A percentile compares a stretch with the other conserved stretches of the same genome.
phyloP scores from a whole-genome alignment of 2,329 filamentous ascomycete species.

The Claviceps sp. region DNA sequence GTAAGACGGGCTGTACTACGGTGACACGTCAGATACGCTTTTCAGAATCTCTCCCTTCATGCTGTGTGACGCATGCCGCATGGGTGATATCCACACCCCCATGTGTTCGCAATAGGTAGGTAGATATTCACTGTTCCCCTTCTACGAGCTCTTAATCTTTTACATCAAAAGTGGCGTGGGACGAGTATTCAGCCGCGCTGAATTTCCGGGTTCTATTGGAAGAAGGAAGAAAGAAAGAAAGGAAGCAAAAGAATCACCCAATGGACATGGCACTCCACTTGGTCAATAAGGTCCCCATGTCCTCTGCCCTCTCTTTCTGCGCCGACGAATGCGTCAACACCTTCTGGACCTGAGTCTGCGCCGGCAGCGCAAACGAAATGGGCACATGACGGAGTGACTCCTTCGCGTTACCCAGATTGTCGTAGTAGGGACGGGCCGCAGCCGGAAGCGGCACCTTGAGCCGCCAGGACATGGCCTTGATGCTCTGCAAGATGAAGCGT shows the following conservation, averaged over 20 bases:
- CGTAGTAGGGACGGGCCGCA: conserved; percentile 3
- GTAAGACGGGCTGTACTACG: too few relatives aligned
- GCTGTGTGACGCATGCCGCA: too few relatives aligned
- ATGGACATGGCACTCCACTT: conserved; percentile 7
- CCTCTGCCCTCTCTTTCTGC: conserved; percentile 1
- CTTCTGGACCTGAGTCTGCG: conserved; percentile 4
- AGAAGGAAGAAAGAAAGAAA: background rate
- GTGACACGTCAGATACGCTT: too few relatives aligned
- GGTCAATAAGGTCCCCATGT: conserved; percentile 4
- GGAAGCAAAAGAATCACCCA: background rate
- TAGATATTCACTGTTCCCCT: too few relatives aligned
- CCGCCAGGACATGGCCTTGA: conserved; percentile 9
- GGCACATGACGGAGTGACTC: conserved; percentile 8
- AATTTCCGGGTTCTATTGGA: background rate
- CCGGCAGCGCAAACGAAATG: conserved; percentile 8
- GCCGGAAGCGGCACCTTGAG: conserved; percentile 6
- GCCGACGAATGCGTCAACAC: conserved; percentile 1
- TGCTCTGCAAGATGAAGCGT: conserved; percentile 7
- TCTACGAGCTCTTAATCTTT: too few relatives aligned
- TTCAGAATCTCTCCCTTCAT: too few relatives aligned
- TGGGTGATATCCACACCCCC: too few relatives aligned
- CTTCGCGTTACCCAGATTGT: conserved; percentile 3
- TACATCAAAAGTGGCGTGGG: too few relatives aligned
- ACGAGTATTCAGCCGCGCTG: too few relatives aligned
- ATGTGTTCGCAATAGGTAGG: too few relatives aligned